A percentile compares a stretch with the other conserved stretches of the same genome.
These are phyloP conservation scores for Geotrichum siamense DNA, from an alignment of 1,139 yeast species.

Conservation along the genomic window DNA sequence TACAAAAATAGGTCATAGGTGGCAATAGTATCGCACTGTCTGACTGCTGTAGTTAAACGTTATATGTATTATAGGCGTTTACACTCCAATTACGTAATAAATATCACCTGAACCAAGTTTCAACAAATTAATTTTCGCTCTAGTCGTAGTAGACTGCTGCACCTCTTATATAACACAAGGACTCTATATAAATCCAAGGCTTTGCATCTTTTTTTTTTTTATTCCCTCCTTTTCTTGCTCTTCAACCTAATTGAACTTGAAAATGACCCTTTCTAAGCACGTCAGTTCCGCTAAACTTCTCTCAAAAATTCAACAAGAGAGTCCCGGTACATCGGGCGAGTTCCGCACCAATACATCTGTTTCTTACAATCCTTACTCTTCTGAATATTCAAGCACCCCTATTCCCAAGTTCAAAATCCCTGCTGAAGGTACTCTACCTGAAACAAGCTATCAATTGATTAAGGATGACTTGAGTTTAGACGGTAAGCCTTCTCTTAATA, in stretches of 20 bases:
- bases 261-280: conserved; percentile 33
- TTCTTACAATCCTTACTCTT: conserved; percentile 22
- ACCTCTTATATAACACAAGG: too few relatives aligned
- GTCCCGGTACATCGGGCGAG: conserved; percentile 21
- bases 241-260: neutral
- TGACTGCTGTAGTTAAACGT: too few relatives aligned
- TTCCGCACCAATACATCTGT: conserved; percentile 15
- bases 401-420: conserved; percentile 48
- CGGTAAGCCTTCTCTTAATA: conserved; percentile 74
- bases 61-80: too few relatives aligned
- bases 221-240: neutral
- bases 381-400: conserved; percentile 26
- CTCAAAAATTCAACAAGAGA: conserved; percentile 24
- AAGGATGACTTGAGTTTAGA: conserved; percentile 72
- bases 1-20: too few relatives aligned
- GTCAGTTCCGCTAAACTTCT: conserved; percentile 32
- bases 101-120: too few relatives aligned
- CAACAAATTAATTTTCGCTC: too few relatives aligned
- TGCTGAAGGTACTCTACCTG: conserved; percentile 45
- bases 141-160: too few relatives aligned
- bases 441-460: conserved; percentile 54
- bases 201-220: too few relatives aligned
- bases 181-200: too few relatives aligned
- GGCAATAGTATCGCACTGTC: too few relatives aligned
- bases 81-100: too few relatives aligned